phyloP scores from a whole-genome alignment of 306 rosid species.

The Casuarina cunninghamiana region DNA sequence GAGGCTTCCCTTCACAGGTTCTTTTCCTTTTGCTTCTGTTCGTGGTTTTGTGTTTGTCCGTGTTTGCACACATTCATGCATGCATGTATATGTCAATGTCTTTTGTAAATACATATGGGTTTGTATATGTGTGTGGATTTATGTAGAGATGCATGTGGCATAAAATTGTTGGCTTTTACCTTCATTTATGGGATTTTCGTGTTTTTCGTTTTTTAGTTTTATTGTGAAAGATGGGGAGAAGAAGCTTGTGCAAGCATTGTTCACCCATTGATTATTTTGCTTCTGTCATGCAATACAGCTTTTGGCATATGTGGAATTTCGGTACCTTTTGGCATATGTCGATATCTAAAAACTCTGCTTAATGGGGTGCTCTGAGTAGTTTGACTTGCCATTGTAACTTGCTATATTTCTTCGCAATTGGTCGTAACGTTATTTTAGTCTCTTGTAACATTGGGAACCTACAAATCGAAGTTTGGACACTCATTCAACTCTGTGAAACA shows the following conservation, averaged over 20 bases:
- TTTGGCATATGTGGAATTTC: not conserved
- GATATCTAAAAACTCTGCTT: not conserved
- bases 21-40: not conserved
- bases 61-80: not conserved
- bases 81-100: not conserved
- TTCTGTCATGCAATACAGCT: not conserved
- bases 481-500: not conserved
- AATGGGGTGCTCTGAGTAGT: not conserved
- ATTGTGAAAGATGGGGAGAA: not conserved
- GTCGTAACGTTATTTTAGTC: not conserved
- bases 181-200: not conserved
- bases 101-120: not conserved
- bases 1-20: constrained; percentile 86
- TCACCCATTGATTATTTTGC: not conserved
- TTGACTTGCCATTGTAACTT: not conserved
- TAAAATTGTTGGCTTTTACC: not conserved
- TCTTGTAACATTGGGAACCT: not conserved
- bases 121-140: not conserved
- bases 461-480: not conserved
- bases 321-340: not conserved
- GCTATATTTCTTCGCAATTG: not conserved
- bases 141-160: not conserved
- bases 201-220: not conserved
- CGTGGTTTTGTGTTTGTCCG: not conserved
- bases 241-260: not conserved